These are phyloP conservation scores for Lithohypha guttulata DNA, from an alignment of 2,329 filamentous ascomycete genomes.

Conservation along the genomic window DNA sequence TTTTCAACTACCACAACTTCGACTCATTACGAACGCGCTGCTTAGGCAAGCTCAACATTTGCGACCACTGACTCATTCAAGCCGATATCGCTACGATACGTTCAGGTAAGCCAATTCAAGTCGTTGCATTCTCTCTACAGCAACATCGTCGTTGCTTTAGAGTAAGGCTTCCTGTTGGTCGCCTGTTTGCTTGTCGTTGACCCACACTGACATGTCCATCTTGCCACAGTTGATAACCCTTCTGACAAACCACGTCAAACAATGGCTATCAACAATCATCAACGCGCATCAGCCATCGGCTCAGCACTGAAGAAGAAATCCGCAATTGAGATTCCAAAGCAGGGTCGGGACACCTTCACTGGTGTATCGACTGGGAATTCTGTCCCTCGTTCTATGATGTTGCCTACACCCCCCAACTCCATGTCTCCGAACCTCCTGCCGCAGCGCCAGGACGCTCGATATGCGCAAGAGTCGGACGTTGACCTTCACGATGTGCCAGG, in stretches of 20 bases:
- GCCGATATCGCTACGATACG: slow-evolving; percentile 9
- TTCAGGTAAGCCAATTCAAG: slow-evolving; percentile 5
- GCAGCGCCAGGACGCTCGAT: slow-evolving; percentile 52
- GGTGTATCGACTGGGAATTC: slow-evolving; percentile 24
- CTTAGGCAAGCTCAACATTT: slow-evolving; percentile 4
- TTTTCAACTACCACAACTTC: slow-evolving; percentile 11
- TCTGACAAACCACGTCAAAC: slow-evolving; percentile 20
- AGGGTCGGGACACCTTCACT: slow-evolving; percentile 29
- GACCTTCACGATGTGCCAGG: slow-evolving; percentile 65
- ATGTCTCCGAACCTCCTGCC: slow-evolving; percentile 81
- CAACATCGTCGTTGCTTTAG: neutral
- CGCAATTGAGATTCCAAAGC: slow-evolving; percentile 39
- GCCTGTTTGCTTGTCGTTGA: slow-evolving; percentile 1
- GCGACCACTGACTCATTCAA: slow-evolving; percentile 3
- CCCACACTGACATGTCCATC: neutral
- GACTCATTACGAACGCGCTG: slow-evolving; percentile 18
- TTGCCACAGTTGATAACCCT: neutral
- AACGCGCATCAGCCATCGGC: slow-evolving; percentile 35
- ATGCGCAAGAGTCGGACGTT: slow-evolving; percentile 69
- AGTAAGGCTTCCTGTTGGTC: too few species aligned
- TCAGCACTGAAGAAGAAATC: slow-evolving; percentile 41
- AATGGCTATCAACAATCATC: slow-evolving; percentile 33
- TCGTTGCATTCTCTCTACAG: slow-evolving; percentile 1
- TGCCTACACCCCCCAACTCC: slow-evolving; percentile 89
- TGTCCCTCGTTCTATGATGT: slow-evolving; percentile 29